Percentiles rank a stretch among this genome's conserved stretches.
Evolutionary conservation across 2,329 filamentous ascomycete genomes (phyloP).

Genomic region (Aspergillus sp.): DNA sequence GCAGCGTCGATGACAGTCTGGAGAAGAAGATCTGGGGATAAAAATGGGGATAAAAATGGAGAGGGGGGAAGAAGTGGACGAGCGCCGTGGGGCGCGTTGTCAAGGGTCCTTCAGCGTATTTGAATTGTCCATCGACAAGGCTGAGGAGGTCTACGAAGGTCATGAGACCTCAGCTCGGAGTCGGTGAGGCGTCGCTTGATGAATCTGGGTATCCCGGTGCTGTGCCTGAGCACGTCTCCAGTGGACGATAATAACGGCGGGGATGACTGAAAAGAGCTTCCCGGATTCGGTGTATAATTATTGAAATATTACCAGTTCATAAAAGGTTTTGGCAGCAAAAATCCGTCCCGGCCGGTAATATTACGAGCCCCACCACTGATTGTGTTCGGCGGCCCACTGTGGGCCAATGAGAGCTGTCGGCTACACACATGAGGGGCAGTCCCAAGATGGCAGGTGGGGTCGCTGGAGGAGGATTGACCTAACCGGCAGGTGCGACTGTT

Average conservation of each 20-base stretch:
- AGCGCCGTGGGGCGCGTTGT: not conserved
- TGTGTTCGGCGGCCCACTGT: not conserved
- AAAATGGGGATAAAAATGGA: conserved; percentile 1
- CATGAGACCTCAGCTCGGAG: not conserved
- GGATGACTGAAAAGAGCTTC: conserved; percentile 5
- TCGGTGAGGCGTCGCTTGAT: not conserved
- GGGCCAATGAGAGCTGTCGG: not conserved
- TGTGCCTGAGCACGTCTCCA: not conserved
- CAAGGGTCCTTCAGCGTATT: not conserved
- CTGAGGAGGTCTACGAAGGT: not conserved
- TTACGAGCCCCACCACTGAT: not conserved
- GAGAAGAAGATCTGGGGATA: conserved; percentile 7
- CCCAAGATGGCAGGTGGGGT: not conserved
- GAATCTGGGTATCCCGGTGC: conserved; percentile 1
- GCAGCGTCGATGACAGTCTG: conserved; percentile 5
- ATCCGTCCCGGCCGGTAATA: not conserved
- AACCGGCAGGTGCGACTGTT: not conserved
- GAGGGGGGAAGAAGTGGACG: not conserved
- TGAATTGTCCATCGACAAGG: not conserved
- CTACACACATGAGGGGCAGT: not conserved
- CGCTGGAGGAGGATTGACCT: not conserved
- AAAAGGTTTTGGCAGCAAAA: not conserved
- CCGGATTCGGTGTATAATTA: not conserved
- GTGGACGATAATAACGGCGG: not conserved
- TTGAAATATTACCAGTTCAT: not conserved